Percentiles rank a stretch among this genome's conserved stretches.
phyloP scores from a whole-genome alignment of 768 basidiomycete genomes.

The Lactarius indigo region DNA sequence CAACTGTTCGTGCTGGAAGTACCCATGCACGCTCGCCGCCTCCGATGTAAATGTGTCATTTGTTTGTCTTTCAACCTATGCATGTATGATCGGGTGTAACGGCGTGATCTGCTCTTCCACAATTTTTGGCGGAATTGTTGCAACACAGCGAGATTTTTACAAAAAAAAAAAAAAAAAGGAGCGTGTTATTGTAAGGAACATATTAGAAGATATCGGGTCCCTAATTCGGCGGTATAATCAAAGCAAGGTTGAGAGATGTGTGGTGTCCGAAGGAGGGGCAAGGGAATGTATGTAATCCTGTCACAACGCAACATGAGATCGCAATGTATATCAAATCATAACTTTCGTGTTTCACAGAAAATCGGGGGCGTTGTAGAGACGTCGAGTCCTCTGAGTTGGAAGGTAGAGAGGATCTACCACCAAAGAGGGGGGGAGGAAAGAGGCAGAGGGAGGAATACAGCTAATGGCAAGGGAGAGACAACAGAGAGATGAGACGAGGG shows the following conservation, averaged over 20 bases:
- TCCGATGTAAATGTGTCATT: neutral
- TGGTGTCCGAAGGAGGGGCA: neutral
- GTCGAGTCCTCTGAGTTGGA: too few relatives aligned
- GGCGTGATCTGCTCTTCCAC: neutral
- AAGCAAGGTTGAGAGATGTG: neutral
- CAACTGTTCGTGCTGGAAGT: conserved; percentile 4
- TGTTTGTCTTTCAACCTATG: neutral
- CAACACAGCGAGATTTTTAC: neutral
- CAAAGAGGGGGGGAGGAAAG: too few relatives aligned
- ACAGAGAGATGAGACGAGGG: too few relatives aligned
- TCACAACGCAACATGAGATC: neutral
- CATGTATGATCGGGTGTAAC: conserved; percentile 1
- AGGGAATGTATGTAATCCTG: neutral
- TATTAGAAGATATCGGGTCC: too few relatives aligned
- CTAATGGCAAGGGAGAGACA: too few relatives aligned
- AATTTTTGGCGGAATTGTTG: neutral
- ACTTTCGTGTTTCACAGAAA: too few relatives aligned
- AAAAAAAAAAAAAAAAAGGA: too few relatives aligned
- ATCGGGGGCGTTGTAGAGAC: too few relatives aligned
- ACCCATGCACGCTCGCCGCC: neutral
- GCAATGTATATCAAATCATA: too few relatives aligned
- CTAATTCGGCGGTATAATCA: neutral
- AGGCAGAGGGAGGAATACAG: too few relatives aligned
- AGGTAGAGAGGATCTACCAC: too few relatives aligned
- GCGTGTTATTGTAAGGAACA: too few relatives aligned